These are phyloP conservation scores for Mycena kentingensis DNA, from an alignment of 768 basidiomycete species.

Conservation along the genomic window DNA sequence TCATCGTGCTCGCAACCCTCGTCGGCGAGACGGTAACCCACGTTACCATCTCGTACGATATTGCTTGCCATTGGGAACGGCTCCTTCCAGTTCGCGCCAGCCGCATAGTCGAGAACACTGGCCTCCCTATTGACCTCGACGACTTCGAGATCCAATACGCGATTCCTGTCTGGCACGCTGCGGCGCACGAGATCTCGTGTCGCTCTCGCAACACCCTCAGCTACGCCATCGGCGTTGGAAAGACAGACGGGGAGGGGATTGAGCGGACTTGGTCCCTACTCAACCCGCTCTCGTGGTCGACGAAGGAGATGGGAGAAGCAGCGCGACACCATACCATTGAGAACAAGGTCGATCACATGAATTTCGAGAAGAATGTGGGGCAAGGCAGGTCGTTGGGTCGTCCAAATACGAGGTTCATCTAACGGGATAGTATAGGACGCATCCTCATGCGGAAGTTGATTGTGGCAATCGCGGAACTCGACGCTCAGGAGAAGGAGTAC, in stretches of 20 bases:
- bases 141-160: too few species aligned
- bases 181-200: slow-evolving; percentile 14
- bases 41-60: too few species aligned
- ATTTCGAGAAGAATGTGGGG: slow-evolving; percentile 14
- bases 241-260: slow-evolving; percentile 12
- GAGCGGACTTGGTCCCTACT: slow-evolving; percentile 33
- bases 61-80: too few species aligned
- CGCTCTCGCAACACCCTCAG: slow-evolving; percentile 13
- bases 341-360: slow-evolving; percentile 22
- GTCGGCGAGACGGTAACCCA: too few species aligned
- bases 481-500: slow-evolving; percentile 1
- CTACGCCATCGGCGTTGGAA: slow-evolving; percentile 15
- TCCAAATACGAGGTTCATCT: background rate
- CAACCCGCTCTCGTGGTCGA: slow-evolving; percentile 27
- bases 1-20: too few species aligned
- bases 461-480: slow-evolving; percentile 12
- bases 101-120: too few species aligned
- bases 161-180: slow-evolving; percentile 3
- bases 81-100: too few species aligned
- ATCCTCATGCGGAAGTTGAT: slow-evolving; percentile 5
- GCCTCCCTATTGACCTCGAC: too few species aligned
- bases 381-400: background rate
- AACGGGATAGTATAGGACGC: background rate
- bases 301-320: slow-evolving; percentile 33
- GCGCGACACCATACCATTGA: slow-evolving; percentile 27